phyloP scores from a whole-genome alignment of 805 yeast species.

The Wickerhamiella occidentalis region DNA sequence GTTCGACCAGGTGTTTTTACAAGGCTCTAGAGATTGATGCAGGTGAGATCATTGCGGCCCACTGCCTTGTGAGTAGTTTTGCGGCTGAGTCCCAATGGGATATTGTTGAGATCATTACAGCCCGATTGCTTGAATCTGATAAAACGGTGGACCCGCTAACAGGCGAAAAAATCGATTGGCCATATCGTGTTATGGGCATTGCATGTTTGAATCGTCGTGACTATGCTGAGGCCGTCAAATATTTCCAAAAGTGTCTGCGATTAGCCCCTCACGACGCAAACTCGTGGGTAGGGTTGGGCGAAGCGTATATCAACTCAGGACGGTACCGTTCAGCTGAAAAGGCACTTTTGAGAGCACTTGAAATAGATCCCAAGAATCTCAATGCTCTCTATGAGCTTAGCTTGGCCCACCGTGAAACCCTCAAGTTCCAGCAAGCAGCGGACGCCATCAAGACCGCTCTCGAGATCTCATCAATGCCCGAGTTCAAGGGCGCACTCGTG shows the following conservation, averaged over 20 bases:
- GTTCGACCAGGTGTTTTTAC: constrained; percentile 78
- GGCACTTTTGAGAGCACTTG: constrained; percentile 59
- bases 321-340: constrained; percentile 74
- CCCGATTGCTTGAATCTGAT: constrained; percentile 52
- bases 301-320: constrained; percentile 77
- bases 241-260: constrained; percentile 78
- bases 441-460: constrained; percentile 6
- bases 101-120: constrained; percentile 62
- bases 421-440: constrained; percentile 52
- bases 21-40: constrained; percentile 82
- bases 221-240: constrained; percentile 69
- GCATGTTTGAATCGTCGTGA: constrained; percentile 58
- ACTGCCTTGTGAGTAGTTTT: constrained; percentile 56
- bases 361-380: constrained; percentile 44
- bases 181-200: constrained; percentile 76
- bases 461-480: constrained; percentile 28
- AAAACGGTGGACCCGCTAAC: constrained; percentile 19
- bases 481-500: constrained; percentile 45
- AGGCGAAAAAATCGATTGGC: constrained; percentile 44
- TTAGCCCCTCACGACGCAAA: constrained; percentile 52
- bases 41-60: constrained; percentile 63
- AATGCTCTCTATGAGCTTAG: constrained; percentile 59
- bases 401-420: constrained; percentile 46
- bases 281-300: constrained; percentile 96
- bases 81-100: constrained; percentile 68